Evolutionary conservation across 169 alveolate genomes (phyloP).

Genomic region (Eimeria maxima): DNA sequence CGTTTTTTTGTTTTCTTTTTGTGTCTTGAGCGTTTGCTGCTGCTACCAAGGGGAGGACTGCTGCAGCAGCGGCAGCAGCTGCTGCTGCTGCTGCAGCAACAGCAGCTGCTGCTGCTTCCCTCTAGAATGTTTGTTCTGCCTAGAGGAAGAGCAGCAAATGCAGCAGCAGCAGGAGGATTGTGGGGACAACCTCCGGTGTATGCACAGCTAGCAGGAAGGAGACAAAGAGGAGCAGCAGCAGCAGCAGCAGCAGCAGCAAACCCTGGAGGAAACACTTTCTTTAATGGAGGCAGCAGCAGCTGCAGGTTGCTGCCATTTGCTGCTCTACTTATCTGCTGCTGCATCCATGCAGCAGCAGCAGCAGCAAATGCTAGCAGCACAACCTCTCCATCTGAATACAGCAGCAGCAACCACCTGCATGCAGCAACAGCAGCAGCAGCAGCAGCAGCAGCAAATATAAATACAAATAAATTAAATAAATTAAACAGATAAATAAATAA

Average conservation of each 20-base stretch:
- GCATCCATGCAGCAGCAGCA: not conserved
- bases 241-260: not conserved
- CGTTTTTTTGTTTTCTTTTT: not conserved
- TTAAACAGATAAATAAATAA: no score
- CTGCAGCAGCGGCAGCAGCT: not conserved
- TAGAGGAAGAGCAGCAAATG: no score
- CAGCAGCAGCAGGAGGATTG: not conserved
- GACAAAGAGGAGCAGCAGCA: not conserved
- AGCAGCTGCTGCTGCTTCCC: no score
- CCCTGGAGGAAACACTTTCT: not conserved
- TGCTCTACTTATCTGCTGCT: not conserved
- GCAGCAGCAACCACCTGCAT: slow-evolving; percentile 3
- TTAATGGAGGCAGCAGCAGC: not conserved
- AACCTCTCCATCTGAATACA: not conserved
- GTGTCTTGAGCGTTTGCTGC: not conserved
- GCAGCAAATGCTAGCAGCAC: not conserved
- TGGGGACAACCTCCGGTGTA: not conserved
- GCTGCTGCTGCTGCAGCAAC: not conserved
- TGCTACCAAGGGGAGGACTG: not conserved
- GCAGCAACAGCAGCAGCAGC: no score
- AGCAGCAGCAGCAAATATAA: no score
- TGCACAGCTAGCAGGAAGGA: not conserved
- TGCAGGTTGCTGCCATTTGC: not conserved
- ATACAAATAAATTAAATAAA: no score
- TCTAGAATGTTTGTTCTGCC: no score